Evolutionary conservation across 2,329 filamentous ascomycete genomes (phyloP), one percentile per base, ranked within the genome.

Genomic region (Aspergillus sp.): DNA sequence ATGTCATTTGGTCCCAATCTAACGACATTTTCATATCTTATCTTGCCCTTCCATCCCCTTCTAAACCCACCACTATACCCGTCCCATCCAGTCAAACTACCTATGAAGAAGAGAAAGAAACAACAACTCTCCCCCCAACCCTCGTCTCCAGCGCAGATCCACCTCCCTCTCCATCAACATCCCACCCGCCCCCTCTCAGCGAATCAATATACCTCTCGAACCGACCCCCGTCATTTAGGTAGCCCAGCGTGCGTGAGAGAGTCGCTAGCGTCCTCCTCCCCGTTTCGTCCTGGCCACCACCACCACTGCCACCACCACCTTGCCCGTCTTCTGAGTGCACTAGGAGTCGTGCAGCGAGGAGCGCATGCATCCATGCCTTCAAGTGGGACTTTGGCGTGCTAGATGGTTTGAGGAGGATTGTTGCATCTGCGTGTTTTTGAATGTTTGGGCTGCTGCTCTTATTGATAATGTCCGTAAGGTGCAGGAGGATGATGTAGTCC

Each of bases 361-460:
- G 69, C 9, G 83, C 85, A 68, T 88, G 85, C 65, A 80, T 80
- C 86, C 86, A 89, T 27, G 84, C 85, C 64, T 81, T 81, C 7
- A 89, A 71, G 60, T 88, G 82, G 19, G 80, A 75, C 20, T 66
- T 67, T 12, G 82, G 70, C 2, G 75, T 75, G 19, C 80, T 82
- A 2, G 75, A 79, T 54, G 83, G 79, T 71, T 90, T 91, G 46
- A 93, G 71, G 11, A 87, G 81, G 61, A 93, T 87, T 41, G 80
- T 79, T 39, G 76, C 80, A 57, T 78, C 75, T 6, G 73, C 75
- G 34, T 13, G 15, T 15, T 13, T 37, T n/a, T 37, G 13, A 9
- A 5, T 13, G 34, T n/a, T 37, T 37, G 22, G 65, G 69, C 41
- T 42, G 30, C 55, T 4, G 17, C 37, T 9, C 19, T 12, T 27